Evolutionary conservation across 2,329 filamentous ascomycete species (phyloP).

Genomic region (Aureobasidium zeae): DNA sequence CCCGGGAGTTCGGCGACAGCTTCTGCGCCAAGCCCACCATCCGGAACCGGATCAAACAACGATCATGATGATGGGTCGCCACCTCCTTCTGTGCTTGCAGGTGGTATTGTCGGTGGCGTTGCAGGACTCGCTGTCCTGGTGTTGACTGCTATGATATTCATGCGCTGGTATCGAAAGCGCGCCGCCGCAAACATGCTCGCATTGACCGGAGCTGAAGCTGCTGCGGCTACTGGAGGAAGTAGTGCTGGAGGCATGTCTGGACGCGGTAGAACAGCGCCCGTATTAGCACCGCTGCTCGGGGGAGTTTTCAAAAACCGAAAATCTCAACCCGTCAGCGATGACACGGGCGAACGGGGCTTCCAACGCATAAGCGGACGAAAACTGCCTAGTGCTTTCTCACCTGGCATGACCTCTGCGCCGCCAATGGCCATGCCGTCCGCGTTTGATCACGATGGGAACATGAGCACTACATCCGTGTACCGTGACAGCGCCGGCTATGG

Average conservation of each 20-base stretch:
- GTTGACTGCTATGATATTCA: conserved; percentile 42
- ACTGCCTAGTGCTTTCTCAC: conserved; percentile 40
- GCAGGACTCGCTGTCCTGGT: conserved; percentile 47
- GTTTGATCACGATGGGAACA: conserved; percentile 19
- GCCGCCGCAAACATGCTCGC: conserved; percentile 27
- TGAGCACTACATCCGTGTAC: conserved; percentile 34
- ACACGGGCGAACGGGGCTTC: conserved; percentile 34
- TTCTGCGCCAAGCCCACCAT: conserved; percentile 8
- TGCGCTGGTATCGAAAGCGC: conserved; percentile 42
- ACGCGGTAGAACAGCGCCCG: conserved; percentile 30
- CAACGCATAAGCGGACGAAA: conserved; percentile 41
- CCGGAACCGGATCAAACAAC: conserved; percentile 7
- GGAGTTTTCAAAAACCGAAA: conserved; percentile 16
- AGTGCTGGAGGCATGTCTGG: conserved; percentile 33
- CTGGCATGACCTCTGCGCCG: conserved; percentile 33
- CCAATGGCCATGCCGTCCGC: conserved; percentile 22
- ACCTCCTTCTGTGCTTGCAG: conserved; percentile 47
- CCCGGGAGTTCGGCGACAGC: conserved; percentile 3
- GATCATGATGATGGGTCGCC: conserved; percentile 24
- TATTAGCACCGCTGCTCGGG: conserved; percentile 19
- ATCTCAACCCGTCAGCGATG: not conserved
- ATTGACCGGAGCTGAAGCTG: conserved; percentile 20
- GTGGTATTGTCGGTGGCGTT: conserved; percentile 54
- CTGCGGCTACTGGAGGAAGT: conserved; percentile 13
- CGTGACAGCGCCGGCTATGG: conserved; percentile 37